A percentile compares a stretch with the other conserved stretches of the same genome.
Conservation (phyloP, 352 stramenopile species). For the Saprolegnia diclina region DNA sequence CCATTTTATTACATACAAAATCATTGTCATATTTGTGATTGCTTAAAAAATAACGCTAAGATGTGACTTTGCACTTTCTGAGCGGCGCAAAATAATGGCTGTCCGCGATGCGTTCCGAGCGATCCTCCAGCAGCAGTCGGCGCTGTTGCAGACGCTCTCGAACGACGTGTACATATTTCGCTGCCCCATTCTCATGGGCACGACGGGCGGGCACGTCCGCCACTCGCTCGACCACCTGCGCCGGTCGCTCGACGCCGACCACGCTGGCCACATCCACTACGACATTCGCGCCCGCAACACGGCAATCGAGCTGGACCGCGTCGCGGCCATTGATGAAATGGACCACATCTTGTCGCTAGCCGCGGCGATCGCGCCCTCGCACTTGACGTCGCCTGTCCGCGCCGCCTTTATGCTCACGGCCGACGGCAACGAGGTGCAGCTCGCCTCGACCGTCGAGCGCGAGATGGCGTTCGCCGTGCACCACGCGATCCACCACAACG, state of each 20-base stretch:
- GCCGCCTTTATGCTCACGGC: slow-evolving; percentile 76
- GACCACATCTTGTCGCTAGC: slow-evolving; percentile 34
- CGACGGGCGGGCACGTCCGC: slow-evolving; percentile 66
- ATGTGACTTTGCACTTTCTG: neutral
- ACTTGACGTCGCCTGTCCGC: slow-evolving; percentile 33
- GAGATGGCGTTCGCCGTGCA: slow-evolving; percentile 81
- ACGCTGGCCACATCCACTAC: slow-evolving; percentile 42
- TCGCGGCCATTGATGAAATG: slow-evolving; percentile 50
- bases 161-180: slow-evolving; percentile 59
- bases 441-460: slow-evolving; percentile 63
- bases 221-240: slow-evolving; percentile 75
- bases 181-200: slow-evolving; percentile 53
- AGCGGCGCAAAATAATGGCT: neutral
- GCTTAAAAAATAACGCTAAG: too few species aligned
- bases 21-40: too few species aligned
- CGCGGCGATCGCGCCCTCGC: slow-evolving; percentile 32
- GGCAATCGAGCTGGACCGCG: slow-evolving; percentile 51
- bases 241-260: slow-evolving; percentile 38
- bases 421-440: slow-evolving; percentile 58
- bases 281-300: slow-evolving; percentile 67
- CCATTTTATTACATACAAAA: too few species aligned
- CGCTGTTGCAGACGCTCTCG: slow-evolving; percentile 43
- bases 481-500: slow-evolving; percentile 85
- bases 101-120: slow-evolving; percentile 33
- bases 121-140: slow-evolving; percentile 62